phyloP scores from a whole-genome alignment of 1,284 basidiomycete species.

The Testicularia cyperi region DNA sequence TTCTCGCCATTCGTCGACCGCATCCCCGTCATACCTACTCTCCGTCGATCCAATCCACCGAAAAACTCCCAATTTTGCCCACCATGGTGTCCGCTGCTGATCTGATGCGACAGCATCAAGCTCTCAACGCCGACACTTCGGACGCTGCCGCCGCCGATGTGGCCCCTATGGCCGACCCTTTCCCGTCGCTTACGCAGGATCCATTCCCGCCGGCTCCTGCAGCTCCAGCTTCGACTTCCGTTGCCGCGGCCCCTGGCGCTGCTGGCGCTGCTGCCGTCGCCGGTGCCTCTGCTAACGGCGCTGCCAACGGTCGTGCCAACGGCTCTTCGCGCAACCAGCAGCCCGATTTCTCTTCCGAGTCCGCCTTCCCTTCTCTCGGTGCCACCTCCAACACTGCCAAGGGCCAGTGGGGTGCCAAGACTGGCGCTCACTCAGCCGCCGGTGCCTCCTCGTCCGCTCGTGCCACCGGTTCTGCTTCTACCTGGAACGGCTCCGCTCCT shows the following conservation, averaged over 20 bases:
- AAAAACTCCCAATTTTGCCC: too few species aligned
- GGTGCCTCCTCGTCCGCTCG: slow-evolving; percentile 4
- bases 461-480: slow-evolving; percentile 11
- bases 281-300: slow-evolving; percentile 3
- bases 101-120: slow-evolving; percentile 47
- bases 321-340: slow-evolving; percentile 14
- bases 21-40: too few species aligned
- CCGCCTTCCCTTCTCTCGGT: slow-evolving; percentile 60
- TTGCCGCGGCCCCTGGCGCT: slow-evolving; percentile 8
- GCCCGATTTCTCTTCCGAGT: slow-evolving; percentile 52
- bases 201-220: slow-evolving; percentile 41
- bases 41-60: too few species aligned
- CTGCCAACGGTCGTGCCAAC: slow-evolving; percentile 31
- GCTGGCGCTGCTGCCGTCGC: slow-evolving; percentile 5
- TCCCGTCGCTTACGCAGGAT: slow-evolving; percentile 51
- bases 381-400: slow-evolving; percentile 46
- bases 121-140: slow-evolving; percentile 3
- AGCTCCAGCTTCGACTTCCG: slow-evolving; percentile 4
- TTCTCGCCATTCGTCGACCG: too few species aligned
- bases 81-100: slow-evolving; percentile 53
- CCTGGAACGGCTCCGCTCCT: slow-evolving; percentile 48
- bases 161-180: slow-evolving; percentile 48
- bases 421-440: slow-evolving; percentile 13
- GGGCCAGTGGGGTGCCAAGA: slow-evolving; percentile 52
- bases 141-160: slow-evolving; percentile 8